Conservation (phyloP, 1,139 yeast species). For the Scheffersomyces insectosa region DNA sequence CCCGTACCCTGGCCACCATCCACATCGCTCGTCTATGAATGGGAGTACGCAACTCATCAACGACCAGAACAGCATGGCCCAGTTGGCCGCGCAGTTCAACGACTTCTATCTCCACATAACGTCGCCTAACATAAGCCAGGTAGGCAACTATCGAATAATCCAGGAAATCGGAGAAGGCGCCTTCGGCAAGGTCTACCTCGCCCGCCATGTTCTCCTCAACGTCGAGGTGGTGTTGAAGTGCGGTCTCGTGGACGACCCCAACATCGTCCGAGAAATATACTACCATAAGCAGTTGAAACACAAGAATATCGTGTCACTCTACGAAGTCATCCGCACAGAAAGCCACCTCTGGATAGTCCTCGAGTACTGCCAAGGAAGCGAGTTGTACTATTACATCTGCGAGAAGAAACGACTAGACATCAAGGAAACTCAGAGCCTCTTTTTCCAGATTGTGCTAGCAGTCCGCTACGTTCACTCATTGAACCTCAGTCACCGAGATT, state of each 20-base stretch:
- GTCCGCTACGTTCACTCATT: slow-evolving; percentile 81
- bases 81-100: slow-evolving; percentile 65
- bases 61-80: slow-evolving; percentile 38
- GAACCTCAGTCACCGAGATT: slow-evolving; percentile 86
- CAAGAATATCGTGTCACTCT: slow-evolving; percentile 79
- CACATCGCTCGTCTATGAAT: slow-evolving; percentile 12
- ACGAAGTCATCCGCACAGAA: slow-evolving; percentile 84
- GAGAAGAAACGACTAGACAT: slow-evolving; percentile 53
- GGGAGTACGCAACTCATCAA: slow-evolving; percentile 17
- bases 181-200: slow-evolving; percentile 89
- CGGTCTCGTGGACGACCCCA: slow-evolving; percentile 80
- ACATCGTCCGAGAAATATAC: slow-evolving; percentile 88
- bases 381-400: slow-evolving; percentile 73
- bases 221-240: slow-evolving; percentile 83
- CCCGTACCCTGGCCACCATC: too few relatives aligned
- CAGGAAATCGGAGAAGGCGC: slow-evolving; percentile 86
- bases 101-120: slow-evolving; percentile 59
- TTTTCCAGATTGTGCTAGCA: slow-evolving; percentile 79
- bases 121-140: slow-evolving; percentile 52
- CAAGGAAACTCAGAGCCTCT: slow-evolving; percentile 58
- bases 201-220: slow-evolving; percentile 70
- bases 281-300: slow-evolving; percentile 85
- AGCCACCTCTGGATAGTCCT: slow-evolving; percentile 80
- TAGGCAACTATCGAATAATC: slow-evolving; percentile 75
- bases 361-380: slow-evolving; percentile 91